These are phyloP conservation scores for Papiliotrema flavescens DNA, from an alignment of 1,284 basidiomycete species.

Conservation along the genomic window DNA sequence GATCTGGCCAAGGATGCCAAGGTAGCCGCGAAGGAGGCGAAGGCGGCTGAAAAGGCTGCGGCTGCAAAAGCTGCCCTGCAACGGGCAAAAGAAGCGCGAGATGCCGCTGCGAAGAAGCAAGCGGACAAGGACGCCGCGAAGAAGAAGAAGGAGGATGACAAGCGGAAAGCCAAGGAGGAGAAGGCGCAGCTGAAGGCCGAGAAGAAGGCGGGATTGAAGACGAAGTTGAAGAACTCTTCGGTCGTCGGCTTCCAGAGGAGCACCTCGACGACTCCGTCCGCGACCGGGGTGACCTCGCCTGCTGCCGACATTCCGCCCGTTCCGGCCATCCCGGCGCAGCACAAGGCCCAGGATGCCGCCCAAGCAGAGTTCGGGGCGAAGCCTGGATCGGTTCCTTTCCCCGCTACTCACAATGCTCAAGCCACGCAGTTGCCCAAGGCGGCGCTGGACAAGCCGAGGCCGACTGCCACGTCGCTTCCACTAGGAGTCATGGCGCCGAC, in stretches of 20 bases:
- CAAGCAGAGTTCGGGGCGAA: not conserved
- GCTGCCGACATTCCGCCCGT: constrained; percentile 1
- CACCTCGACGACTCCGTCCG: constrained; percentile 1
- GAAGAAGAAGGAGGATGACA: constrained; percentile 17
- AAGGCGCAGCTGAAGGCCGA: constrained; percentile 11
- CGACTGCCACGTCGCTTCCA: constrained; percentile 8
- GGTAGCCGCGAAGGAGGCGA: constrained; percentile 19
- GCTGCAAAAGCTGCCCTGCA: constrained; percentile 17
- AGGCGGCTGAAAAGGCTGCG: constrained; percentile 29
- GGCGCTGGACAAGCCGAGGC: not conserved
- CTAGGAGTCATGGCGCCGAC: not conserved
- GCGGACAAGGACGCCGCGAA: constrained; percentile 22
- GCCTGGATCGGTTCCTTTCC: constrained; percentile 2
- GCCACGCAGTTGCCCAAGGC: constrained; percentile 4
- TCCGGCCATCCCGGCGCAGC: not conserved
- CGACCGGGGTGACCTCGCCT: not conserved
- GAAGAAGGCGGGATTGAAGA: constrained; percentile 19
- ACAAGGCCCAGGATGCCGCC: not conserved
- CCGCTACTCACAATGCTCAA: constrained; percentile 2
- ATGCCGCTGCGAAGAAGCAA: constrained; percentile 24
- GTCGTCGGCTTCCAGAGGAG: not conserved
- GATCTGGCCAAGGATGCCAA: constrained; percentile 64
- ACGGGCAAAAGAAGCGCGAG: constrained; percentile 19
- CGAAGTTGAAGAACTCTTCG: constrained; percentile 3
- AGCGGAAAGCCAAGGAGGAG: constrained; percentile 13